Percentiles rank a stretch among this genome's conserved stretches.
Evolutionary conservation across 2,329 filamentous ascomycete species (phyloP).

Genomic region (Didymosphaeria variabile): DNA sequence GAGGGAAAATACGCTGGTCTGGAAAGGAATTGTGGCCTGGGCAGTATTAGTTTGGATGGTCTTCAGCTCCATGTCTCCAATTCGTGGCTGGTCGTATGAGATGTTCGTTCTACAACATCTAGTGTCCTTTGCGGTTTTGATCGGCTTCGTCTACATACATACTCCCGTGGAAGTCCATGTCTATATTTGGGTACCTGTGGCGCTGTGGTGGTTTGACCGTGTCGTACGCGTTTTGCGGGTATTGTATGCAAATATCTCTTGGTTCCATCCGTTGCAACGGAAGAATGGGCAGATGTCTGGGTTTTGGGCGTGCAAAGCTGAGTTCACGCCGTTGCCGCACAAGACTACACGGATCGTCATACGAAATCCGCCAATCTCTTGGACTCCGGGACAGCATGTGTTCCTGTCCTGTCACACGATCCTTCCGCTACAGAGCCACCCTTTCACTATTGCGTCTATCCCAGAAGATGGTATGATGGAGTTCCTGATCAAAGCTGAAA

Average conservation of each 20-base stretch:
- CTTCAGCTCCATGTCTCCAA: slow-evolving; percentile 68
- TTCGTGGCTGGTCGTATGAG: slow-evolving; percentile 74
- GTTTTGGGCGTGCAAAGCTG: slow-evolving; percentile 49
- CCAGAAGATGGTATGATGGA: slow-evolving; percentile 65
- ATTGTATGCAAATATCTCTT: slow-evolving; percentile 51
- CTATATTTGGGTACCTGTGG: slow-evolving; percentile 73
- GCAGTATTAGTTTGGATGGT: slow-evolving; percentile 71
- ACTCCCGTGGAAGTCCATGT: slow-evolving; percentile 67
- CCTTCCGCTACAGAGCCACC: slow-evolving; percentile 68
- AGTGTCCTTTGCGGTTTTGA: slow-evolving; percentile 66
- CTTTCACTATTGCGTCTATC: slow-evolving; percentile 69
- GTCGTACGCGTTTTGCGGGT: slow-evolving; percentile 55
- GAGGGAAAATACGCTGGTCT: slow-evolving; percentile 69
- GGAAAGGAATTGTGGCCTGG: slow-evolving; percentile 74
- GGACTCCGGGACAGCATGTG: slow-evolving; percentile 70
- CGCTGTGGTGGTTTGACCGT: slow-evolving; percentile 70
- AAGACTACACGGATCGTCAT: slow-evolving; percentile 67
- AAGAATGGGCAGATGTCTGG: slow-evolving; percentile 37
- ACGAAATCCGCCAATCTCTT: slow-evolving; percentile 62
- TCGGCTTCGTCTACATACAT: slow-evolving; percentile 71
- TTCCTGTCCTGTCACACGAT: slow-evolving; percentile 67
- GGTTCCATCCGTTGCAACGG: slow-evolving; percentile 50
- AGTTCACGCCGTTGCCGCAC: slow-evolving; percentile 59
- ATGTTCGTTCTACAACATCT: slow-evolving; percentile 75
- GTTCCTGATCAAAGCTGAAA: slow-evolving; percentile 64